These are phyloP conservation scores for Fusarium dimerum DNA, from an alignment of 2,329 filamentous ascomycete genomes.

Conservation along the genomic window DNA sequence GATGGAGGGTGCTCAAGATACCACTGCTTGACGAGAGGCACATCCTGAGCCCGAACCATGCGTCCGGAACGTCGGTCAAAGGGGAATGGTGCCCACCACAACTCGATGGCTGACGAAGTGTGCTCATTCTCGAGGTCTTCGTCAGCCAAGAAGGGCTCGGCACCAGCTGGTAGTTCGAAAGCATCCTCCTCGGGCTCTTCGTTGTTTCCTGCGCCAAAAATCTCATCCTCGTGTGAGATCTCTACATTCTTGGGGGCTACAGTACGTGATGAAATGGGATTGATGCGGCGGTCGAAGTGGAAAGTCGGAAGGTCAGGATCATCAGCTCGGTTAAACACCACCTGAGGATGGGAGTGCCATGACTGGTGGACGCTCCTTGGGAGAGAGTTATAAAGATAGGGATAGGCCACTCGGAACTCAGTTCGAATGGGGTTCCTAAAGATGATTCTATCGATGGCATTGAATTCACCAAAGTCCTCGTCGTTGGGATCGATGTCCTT, in stretches of 20 bases:
- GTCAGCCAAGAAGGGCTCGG: constrained; percentile 86
- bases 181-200: constrained; percentile 75
- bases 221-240: constrained; percentile 86
- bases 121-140: constrained; percentile 88
- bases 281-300: constrained; percentile 97
- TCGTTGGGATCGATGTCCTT: constrained; percentile 99
- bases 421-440: constrained; percentile 94
- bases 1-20: constrained; percentile 94
- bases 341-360: constrained; percentile 92
- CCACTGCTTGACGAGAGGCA: constrained; percentile 96
- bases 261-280: constrained; percentile 93
- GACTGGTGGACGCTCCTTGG: constrained; percentile 90
- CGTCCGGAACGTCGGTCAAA: constrained; percentile 91
- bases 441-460: constrained; percentile 98
- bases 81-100: constrained; percentile 98
- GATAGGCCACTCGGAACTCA: constrained; percentile 92
- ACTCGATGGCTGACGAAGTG: constrained; percentile 84
- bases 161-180: constrained; percentile 77
- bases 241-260: constrained; percentile 94
- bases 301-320: constrained; percentile 90
- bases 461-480: constrained; percentile 99
- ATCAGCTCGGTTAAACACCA: constrained; percentile 86
- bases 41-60: constrained; percentile 97
- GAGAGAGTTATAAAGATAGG: constrained; percentile 93
- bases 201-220: constrained; percentile 81